Evolutionary conservation across 2,329 filamentous ascomycete species (phyloP).

Genomic region (Claviceps paspali): DNA sequence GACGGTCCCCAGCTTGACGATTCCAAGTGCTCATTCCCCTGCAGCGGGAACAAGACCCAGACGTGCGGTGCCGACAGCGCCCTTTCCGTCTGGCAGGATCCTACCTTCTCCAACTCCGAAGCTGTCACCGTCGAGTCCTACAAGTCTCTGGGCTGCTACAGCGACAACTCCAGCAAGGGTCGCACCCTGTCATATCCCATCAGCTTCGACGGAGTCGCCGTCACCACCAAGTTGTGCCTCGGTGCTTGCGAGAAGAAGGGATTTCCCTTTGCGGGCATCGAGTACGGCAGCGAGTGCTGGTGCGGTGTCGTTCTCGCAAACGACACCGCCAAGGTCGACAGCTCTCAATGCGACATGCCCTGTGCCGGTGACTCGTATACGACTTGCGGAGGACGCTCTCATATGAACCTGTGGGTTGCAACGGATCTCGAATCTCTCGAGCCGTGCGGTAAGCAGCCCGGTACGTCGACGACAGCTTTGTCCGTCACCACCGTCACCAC

Average conservation of each 20-base stretch:
- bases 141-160: conserved; percentile 47
- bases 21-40: conserved; percentile 41
- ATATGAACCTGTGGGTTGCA: conserved; percentile 31
- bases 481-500: conserved; percentile 7
- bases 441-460: conserved; percentile 28
- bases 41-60: conserved; percentile 29
- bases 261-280: conserved; percentile 32
- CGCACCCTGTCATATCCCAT: conserved; percentile 30
- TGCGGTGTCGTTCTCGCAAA: conserved; percentile 39
- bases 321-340: conserved; percentile 21
- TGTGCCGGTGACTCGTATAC: conserved; percentile 32
- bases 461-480: conserved; percentile 12
- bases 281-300: conserved; percentile 31
- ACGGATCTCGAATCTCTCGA: conserved; percentile 32
- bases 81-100: conserved; percentile 34
- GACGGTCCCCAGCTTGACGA: conserved; percentile 35
- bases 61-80: conserved; percentile 30
- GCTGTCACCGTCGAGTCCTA: conserved; percentile 35
- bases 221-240: conserved; percentile 30
- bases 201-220: conserved; percentile 17
- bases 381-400: conserved; percentile 27
- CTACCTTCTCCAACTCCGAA: conserved; percentile 28
- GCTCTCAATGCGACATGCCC: conserved; percentile 29
- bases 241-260: conserved; percentile 26
- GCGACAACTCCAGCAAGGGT: conserved; percentile 25